Evolutionary conservation across 441 rosid genomes (phyloP).

Genomic region (Brassica balearica): DNA sequence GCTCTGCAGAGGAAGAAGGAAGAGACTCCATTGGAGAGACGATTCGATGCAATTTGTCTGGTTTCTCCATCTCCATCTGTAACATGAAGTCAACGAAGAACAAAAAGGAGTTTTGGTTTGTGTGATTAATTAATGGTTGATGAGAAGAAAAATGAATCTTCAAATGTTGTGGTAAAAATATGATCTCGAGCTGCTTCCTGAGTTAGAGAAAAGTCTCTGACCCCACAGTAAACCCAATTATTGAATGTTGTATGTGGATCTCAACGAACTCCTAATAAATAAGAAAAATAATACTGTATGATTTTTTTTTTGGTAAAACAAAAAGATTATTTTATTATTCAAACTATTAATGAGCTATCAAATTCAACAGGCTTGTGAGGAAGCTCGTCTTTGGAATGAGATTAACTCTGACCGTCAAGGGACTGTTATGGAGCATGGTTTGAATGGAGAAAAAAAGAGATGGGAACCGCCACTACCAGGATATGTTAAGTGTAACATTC

Average conservation of each 20-base stretch:
- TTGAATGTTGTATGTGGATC: not conserved
- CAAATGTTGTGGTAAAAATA: not conserved
- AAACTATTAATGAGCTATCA: too few relatives aligned
- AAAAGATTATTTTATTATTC: too few relatives aligned
- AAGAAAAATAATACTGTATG: too few relatives aligned
- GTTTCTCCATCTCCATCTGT: not conserved
- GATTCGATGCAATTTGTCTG: not conserved
- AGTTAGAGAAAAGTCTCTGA: not conserved
- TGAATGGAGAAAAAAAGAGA: too few relatives aligned
- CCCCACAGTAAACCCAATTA: not conserved
- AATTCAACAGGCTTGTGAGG: too few relatives aligned
- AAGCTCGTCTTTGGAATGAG: too few relatives aligned
- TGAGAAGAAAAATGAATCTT: not conserved
- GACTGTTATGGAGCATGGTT: too few relatives aligned
- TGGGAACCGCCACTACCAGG: too few relatives aligned
- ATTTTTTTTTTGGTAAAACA: too few relatives aligned
- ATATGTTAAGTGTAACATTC: too few relatives aligned
- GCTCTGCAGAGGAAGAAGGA: conserved; percentile 26
- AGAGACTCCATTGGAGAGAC: conserved; percentile 22
- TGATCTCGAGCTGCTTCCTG: not conserved
- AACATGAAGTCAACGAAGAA: not conserved
- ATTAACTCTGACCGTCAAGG: too few relatives aligned
- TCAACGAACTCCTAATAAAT: not conserved
- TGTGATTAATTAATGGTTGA: not conserved
- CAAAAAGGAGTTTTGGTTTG: not conserved